Evolutionary conservation across 441 rosid species (phyloP).

Genomic region (Viola pubescens): DNA sequence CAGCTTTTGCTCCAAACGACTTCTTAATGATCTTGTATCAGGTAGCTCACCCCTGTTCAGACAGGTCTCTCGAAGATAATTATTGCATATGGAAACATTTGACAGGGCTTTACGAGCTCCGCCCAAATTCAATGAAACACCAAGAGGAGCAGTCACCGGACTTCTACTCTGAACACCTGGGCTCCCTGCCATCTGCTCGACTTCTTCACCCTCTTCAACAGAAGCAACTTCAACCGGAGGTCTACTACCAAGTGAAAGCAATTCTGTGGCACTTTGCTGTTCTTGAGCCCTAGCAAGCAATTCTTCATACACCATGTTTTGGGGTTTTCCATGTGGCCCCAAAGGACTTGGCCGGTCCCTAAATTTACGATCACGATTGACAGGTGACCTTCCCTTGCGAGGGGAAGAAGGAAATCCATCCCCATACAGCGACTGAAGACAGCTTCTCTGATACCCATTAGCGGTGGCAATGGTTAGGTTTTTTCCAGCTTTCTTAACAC

Average conservation of each 20-base stretch:
- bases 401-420: constrained; percentile 63
- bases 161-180: constrained; percentile 68
- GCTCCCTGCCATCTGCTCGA: constrained; percentile 63
- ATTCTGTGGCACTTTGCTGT: constrained; percentile 62
- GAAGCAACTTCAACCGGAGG: constrained; percentile 65
- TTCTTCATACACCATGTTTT: constrained; percentile 42
- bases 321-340: constrained; percentile 86
- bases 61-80: constrained; percentile 33
- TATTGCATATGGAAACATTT: constrained; percentile 17
- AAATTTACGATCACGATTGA: constrained; percentile 39
- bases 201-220: constrained; percentile 94
- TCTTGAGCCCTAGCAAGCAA: constrained; percentile 44
- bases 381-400: constrained; percentile 58
- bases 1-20: constrained; percentile 48
- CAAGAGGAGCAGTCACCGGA: constrained; percentile 74
- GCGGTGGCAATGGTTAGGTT: constrained; percentile 25
- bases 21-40: constrained; percentile 52
- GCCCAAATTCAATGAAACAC: constrained; percentile 44
- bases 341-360: constrained; percentile 73
- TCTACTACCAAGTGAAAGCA: constrained; percentile 74
- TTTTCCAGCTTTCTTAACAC: constrained; percentile 26
- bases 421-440: constrained; percentile 37
- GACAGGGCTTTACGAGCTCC: constrained; percentile 32
- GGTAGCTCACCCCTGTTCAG: constrained; percentile 50
- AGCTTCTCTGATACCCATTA: constrained; percentile 33